Conservation (phyloP, 768 basidiomycete species). For the Pholiota microspora region DNA sequence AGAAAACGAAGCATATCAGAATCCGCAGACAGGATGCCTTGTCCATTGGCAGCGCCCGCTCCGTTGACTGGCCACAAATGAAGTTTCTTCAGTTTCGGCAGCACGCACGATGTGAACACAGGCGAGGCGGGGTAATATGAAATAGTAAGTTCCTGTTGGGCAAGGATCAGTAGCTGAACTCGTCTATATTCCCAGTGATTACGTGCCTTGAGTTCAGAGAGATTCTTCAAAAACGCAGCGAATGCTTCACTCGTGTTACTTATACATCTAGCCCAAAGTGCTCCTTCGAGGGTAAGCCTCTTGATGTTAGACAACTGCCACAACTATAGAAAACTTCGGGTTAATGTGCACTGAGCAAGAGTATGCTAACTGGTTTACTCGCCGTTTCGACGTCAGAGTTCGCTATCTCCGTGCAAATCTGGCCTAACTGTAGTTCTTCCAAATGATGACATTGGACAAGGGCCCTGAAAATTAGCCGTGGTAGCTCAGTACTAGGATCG, state of each 20-base stretch:
- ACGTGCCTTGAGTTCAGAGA: slow-evolving; percentile 8
- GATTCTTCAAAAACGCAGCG: slow-evolving; percentile 2
- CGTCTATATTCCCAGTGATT: no score
- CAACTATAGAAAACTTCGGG: no score
- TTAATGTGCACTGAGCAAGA: no score
- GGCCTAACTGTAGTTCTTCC: slow-evolving; percentile 10
- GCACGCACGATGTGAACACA: slow-evolving; percentile 9
- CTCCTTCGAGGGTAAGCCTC: slow-evolving; percentile 9
- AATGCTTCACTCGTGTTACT: slow-evolving; percentile 1
- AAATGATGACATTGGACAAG: slow-evolving; percentile 7
- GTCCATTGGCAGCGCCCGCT: slow-evolving; percentile 7
- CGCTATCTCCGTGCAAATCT: slow-evolving; percentile 1
- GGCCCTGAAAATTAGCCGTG: slow-evolving; percentile 6
- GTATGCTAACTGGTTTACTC: no score
- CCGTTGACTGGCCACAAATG: slow-evolving; percentile 14
- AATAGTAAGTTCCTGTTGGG: slow-evolving; percentile 10
- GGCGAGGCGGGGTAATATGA: slow-evolving; percentile 8
- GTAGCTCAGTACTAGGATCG: not conserved
- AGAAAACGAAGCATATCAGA: slow-evolving; percentile 18
- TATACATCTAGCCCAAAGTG: slow-evolving; percentile 6
- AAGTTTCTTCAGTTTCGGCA: slow-evolving; percentile 20
- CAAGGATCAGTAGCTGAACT: not conserved
- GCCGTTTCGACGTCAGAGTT: slow-evolving; percentile 6
- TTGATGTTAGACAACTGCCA: slow-evolving; percentile 11
- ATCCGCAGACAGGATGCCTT: slow-evolving; percentile 10